phyloP scores from a whole-genome alignment of 108 stramenopile species.

The Pseudonitzschia pungens region DNA sequence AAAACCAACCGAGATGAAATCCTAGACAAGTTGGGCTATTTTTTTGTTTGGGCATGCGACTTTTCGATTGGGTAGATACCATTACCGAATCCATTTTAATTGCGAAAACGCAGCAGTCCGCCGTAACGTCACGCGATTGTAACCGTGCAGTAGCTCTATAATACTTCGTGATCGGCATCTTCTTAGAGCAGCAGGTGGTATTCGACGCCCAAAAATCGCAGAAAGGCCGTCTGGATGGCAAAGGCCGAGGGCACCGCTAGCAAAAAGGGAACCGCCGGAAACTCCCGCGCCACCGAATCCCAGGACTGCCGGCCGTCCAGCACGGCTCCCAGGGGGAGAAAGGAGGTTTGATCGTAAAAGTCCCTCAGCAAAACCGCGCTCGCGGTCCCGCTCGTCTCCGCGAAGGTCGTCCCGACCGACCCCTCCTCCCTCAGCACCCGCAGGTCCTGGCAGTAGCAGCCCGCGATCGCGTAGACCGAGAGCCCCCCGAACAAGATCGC shows the following conservation, averaged over 20 bases:
- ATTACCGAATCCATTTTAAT: no score
- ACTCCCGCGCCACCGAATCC: slow-evolving; percentile 31
- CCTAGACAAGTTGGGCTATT: no score
- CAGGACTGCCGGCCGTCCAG: slow-evolving; percentile 46
- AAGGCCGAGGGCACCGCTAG: not conserved
- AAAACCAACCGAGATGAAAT: no score
- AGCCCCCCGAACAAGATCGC: slow-evolving; percentile 49
- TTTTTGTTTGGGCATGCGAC: no score
- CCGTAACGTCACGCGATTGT: no score
- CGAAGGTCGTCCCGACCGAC: slow-evolving; percentile 58
- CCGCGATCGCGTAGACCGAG: slow-evolving; percentile 48
- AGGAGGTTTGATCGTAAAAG: slow-evolving; percentile 53
- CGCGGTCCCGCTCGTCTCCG: slow-evolving; percentile 5
- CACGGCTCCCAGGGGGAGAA: slow-evolving; percentile 51
- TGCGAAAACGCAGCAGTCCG: no score
- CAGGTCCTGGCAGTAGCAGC: slow-evolving; percentile 58
- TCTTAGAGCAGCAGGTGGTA: not conserved
- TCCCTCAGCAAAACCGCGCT: slow-evolving; percentile 5
- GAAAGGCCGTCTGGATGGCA: slow-evolving; percentile 13
- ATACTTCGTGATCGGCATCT: no score
- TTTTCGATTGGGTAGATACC: no score
- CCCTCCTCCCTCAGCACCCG: slow-evolving; percentile 57
- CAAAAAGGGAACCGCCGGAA: slow-evolving; percentile 14
- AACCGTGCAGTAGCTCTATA: no score
- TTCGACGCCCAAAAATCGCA: slow-evolving; percentile 6